Percentiles rank a stretch among this genome's conserved stretches.
These are phyloP conservation scores for Trichoderma gamsii DNA, from an alignment of 495 filamentous ascomycete species.

Conservation along the genomic window DNA sequence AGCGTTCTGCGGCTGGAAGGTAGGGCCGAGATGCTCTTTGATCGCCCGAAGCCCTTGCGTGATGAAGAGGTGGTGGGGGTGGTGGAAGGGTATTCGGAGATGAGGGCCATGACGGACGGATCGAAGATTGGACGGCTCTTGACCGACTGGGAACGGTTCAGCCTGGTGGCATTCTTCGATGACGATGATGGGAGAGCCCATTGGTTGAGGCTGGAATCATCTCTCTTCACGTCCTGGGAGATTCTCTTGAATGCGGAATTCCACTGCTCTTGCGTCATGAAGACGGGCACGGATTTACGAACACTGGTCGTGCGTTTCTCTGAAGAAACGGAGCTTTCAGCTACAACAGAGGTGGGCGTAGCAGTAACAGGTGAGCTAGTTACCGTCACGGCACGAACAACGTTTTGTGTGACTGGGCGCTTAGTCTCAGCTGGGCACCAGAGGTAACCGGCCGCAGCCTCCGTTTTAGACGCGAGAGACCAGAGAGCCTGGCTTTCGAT, in stretches of 20 bases:
- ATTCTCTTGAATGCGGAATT: neutral
- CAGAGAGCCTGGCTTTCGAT: slow-evolving; percentile 13
- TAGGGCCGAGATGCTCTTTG: slow-evolving; percentile 3
- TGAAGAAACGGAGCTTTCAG: neutral
- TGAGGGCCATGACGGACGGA: slow-evolving; percentile 10
- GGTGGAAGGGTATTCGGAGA: neutral
- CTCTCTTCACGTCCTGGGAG: neutral
- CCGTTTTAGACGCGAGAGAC: neutral
- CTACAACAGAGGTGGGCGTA: neutral
- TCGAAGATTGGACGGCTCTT: slow-evolving; percentile 6
- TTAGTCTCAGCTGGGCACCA: neutral
- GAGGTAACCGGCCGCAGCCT: neutral
- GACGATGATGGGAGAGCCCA: neutral
- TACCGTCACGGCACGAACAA: neutral
- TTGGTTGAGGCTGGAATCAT: neutral
- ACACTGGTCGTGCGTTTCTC: neutral
- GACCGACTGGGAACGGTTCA: neutral
- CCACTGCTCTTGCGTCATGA: neutral
- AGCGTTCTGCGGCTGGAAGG: neutral
- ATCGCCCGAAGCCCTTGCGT: neutral
- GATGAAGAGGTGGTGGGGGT: neutral
- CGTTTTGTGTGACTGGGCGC: neutral
- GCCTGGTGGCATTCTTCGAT: neutral
- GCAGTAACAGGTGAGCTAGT: neutral
- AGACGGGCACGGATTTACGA: neutral